These are phyloP conservation scores for Plectosphaerella cucumerina DNA, from an alignment of 2,329 filamentous ascomycete genomes.

Conservation along the genomic window DNA sequence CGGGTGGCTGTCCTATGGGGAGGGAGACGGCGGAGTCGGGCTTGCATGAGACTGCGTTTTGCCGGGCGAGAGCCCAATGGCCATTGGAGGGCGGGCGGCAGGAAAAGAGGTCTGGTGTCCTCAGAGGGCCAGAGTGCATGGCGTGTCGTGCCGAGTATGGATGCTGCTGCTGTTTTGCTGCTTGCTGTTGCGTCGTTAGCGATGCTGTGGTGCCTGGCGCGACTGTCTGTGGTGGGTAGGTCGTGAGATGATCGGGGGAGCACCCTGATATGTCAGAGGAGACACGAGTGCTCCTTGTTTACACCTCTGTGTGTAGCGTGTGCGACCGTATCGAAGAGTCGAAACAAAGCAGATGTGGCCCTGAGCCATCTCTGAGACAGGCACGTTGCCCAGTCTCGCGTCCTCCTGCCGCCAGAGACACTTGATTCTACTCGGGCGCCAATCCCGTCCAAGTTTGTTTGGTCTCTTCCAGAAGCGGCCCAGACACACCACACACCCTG, in stretches of 20 bases:
- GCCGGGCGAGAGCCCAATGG: constrained; percentile 16
- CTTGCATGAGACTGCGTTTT: constrained; percentile 21
- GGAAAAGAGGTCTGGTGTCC: constrained; percentile 5
- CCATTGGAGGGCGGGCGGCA: constrained; percentile 11
- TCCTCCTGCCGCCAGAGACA: too few relatives aligned
- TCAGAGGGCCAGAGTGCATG: constrained; percentile 13
- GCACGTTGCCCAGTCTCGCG: neutral
- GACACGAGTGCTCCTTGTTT: too few relatives aligned
- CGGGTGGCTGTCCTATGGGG: constrained; percentile 17
- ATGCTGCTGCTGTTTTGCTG: too few relatives aligned
- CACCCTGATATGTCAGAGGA: too few relatives aligned
- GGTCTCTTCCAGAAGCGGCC: too few relatives aligned
- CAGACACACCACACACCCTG: neutral
- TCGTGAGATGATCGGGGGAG: too few relatives aligned
- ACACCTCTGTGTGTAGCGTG: too few relatives aligned
- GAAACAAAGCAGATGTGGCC: neutral
- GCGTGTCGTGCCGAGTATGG: neutral
- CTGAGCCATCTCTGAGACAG: neutral
- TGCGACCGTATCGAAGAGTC: too few relatives aligned
- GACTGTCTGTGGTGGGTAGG: too few relatives aligned
- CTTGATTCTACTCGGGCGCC: neutral
- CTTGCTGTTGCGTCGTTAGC: too few relatives aligned
- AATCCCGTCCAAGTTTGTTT: neutral
- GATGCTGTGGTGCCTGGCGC: too few relatives aligned
- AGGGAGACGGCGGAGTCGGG: constrained; percentile 7